phyloP scores from a whole-genome alignment of 345 rosid genomes.

The Clausena lansium region DNA sequence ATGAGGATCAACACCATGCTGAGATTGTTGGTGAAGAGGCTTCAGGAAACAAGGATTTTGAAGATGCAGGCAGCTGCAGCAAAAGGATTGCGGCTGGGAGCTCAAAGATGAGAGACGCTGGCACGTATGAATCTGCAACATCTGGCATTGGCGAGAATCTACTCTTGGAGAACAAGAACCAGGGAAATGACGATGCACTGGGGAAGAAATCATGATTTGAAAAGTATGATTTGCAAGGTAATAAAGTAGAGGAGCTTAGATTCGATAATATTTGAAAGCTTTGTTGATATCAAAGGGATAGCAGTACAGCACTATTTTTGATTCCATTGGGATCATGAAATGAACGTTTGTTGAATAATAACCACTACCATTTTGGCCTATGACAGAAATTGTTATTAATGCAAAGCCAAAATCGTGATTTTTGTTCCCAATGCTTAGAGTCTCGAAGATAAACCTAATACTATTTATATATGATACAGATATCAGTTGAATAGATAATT shows the following conservation, averaged over 20 bases:
- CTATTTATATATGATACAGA: background rate
- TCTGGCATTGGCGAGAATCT: background rate
- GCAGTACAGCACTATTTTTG: background rate
- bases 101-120: constrained; percentile 9
- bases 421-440: background rate
- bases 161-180: constrained; percentile 8
- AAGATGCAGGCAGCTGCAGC: constrained; percentile 32
- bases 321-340: background rate
- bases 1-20: constrained; percentile 26
- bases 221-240: background rate
- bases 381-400: background rate
- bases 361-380: background rate
- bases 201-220: constrained; percentile 7
- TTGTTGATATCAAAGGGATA: background rate
- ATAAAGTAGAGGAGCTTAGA: background rate
- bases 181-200: constrained; percentile 18
- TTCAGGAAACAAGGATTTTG: constrained; percentile 36
- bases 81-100: constrained; percentile 18
- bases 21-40: constrained; percentile 40
- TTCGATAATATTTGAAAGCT: background rate
- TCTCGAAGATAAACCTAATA: too few species aligned
- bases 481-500: background rate
- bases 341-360: background rate
- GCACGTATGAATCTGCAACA: constrained; percentile 13
- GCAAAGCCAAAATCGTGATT: background rate